These are phyloP conservation scores for Fusarium sp. DNA, from an alignment of 2,329 filamentous ascomycete genomes.

Conservation along the genomic window DNA sequence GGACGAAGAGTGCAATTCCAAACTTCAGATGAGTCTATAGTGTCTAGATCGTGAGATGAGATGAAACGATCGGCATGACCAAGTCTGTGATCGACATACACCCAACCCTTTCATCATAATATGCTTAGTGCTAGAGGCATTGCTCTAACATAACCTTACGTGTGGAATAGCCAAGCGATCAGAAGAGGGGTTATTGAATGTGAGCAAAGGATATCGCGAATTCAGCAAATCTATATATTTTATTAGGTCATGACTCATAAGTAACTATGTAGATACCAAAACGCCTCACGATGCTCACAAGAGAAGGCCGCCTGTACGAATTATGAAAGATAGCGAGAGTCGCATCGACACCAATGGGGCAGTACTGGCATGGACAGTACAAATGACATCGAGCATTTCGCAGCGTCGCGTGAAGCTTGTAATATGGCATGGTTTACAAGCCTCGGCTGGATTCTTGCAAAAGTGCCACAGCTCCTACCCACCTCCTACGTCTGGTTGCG, in stretches of 20 bases:
- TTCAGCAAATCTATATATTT: constrained; percentile 19
- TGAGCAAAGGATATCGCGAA: constrained; percentile 7
- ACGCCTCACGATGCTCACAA: constrained; percentile 38
- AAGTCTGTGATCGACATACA: background rate
- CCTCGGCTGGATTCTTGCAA: background rate
- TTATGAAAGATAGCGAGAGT: background rate
- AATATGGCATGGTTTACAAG: background rate
- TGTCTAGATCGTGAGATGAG: background rate
- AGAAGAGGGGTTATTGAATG: too few species aligned
- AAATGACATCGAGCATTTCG: background rate
- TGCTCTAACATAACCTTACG: background rate
- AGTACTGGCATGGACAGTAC: background rate
- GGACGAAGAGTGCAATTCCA: background rate
- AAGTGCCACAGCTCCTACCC: constrained; percentile 7
- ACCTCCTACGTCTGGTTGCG: constrained; percentile 2
- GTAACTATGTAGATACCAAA: constrained; percentile 7
- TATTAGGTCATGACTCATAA: constrained; percentile 8
- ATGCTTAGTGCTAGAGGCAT: background rate
- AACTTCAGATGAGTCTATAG: background rate
- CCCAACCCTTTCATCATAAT: background rate
- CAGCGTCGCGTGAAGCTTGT: background rate
- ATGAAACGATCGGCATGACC: constrained; percentile 1
- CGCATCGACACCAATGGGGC: background rate
- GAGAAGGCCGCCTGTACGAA: background rate
- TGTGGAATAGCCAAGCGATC: background rate